A percentile compares a stretch with the other conserved stretches of the same genome.
These are phyloP conservation scores for Medicago arabica DNA, from an alignment of 306 rosid genomes.

Conservation along the genomic window DNA sequence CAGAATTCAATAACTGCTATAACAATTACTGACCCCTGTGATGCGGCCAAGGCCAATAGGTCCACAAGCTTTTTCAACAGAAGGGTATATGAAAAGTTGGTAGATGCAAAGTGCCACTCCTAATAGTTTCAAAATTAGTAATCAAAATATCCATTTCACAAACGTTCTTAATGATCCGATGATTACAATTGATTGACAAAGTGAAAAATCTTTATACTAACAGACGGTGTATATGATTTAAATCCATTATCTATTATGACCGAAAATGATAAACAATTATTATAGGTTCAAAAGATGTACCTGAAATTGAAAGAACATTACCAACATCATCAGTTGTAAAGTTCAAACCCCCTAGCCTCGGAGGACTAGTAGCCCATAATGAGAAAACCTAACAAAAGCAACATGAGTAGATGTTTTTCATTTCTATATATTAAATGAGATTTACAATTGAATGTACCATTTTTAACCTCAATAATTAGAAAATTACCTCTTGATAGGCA, in stretches of 20 bases:
- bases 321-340: constrained; percentile 72
- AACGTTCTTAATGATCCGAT: too few species aligned
- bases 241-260: too few species aligned
- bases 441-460: not conserved
- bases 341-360: constrained; percentile 70
- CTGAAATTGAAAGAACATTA: constrained; percentile 70
- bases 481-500: constrained; percentile 59
- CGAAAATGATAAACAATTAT: not conserved
- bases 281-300: constrained; percentile 41
- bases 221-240: too few species aligned
- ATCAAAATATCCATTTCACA: not conserved
- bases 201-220: too few species aligned
- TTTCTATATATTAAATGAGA: not conserved
- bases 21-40: constrained; percentile 55
- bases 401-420: not conserved
- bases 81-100: constrained; percentile 62
- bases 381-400: constrained; percentile 70
- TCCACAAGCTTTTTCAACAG: constrained; percentile 58
- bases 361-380: constrained; percentile 82
- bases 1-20: not conserved
- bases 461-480: constrained; percentile 1
- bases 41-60: constrained; percentile 53
- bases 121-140: constrained; percentile 30
- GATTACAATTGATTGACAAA: too few species aligned
- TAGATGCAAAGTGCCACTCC: constrained; percentile 65